phyloP scores from a whole-genome alignment of 805 yeast species.

The Diddensiella caesifluorescens region DNA sequence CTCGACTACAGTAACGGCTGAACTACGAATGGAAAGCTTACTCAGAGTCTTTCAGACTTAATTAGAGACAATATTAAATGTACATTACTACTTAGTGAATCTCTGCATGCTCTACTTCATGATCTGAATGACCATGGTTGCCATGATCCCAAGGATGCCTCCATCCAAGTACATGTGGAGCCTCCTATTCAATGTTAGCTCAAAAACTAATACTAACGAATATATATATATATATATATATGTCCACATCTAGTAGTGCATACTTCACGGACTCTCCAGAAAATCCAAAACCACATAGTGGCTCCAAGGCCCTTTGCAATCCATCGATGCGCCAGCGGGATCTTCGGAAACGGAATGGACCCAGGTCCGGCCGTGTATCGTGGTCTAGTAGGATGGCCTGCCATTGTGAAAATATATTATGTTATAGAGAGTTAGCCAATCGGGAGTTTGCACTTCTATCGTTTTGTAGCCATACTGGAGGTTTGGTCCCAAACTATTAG shows the following conservation, averaged over 20 bases:
- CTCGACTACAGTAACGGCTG: no score
- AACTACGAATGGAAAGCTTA: no score
- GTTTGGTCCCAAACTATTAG: no score
- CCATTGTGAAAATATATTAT: conserved; percentile 11
- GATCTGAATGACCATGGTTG: conserved; percentile 20
- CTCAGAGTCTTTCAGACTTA: no score
- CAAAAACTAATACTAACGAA: neutral
- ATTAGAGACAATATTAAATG: no score
- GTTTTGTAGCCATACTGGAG: no score
- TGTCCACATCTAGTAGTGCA: conserved; percentile 12
- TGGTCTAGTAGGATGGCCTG: conserved; percentile 20
- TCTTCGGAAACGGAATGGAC: conserved; percentile 64
- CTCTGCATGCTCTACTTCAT: conserved; percentile 18
- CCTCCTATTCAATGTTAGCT: conserved; percentile 27
- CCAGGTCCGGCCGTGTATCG: conserved; percentile 39
- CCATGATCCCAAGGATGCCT: conserved; percentile 40
- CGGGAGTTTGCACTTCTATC: no score
- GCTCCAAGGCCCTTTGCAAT: conserved; percentile 71
- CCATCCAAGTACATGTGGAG: conserved; percentile 37
- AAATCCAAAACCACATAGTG: conserved; percentile 83
- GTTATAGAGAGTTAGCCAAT: no score
- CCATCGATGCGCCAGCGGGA: conserved; percentile 50
- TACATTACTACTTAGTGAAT: no score
- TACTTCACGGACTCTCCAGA: conserved; percentile 71
- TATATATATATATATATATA: neutral